Evolutionary conservation across 2,329 filamentous ascomycete genomes (phyloP).

Genomic region (Domatiomyces catenatus): DNA sequence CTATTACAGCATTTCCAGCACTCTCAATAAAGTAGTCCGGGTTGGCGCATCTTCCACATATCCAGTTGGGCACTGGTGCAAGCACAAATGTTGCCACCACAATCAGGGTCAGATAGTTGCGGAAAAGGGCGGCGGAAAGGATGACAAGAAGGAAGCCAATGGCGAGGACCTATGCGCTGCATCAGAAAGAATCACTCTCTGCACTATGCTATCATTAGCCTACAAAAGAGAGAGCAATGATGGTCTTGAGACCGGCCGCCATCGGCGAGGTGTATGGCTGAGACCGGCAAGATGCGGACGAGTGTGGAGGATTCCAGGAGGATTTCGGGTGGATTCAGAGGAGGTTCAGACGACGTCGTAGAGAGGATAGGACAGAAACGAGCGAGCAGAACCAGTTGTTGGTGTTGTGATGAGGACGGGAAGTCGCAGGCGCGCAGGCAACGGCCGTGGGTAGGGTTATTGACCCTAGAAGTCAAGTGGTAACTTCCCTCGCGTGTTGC

Average conservation of each 20-base stretch:
- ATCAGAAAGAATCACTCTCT: conserved; percentile 1
- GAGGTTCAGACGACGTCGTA: neutral
- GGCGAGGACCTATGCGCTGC: conserved; percentile 56
- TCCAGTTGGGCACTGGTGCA: conserved; percentile 91
- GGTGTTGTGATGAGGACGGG: neutral
- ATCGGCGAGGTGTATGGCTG: conserved; percentile 21
- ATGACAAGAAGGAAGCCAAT: conserved; percentile 98
- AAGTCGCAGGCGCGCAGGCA: too few relatives aligned
- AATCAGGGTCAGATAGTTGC: conserved; percentile 85
- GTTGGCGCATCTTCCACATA: conserved; percentile 74
- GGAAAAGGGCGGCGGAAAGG: conserved; percentile 86
- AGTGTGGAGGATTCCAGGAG: neutral
- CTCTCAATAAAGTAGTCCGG: conserved; percentile 91
- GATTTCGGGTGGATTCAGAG: neutral
- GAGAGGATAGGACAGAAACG: neutral
- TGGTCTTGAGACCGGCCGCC: conserved; percentile 91
- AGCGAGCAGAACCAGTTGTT: neutral
- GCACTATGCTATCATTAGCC: conserved; percentile 18
- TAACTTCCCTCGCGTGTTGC: neutral
- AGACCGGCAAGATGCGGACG: neutral
- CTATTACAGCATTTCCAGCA: conserved; percentile 67
- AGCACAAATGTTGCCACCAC: conserved; percentile 92
- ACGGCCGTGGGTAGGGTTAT: neutral
- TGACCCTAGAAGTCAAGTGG: neutral
- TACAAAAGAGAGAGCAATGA: conserved; percentile 96